phyloP scores from a whole-genome alignment of 345 rosid genomes.

The Kernera saxatilis region DNA sequence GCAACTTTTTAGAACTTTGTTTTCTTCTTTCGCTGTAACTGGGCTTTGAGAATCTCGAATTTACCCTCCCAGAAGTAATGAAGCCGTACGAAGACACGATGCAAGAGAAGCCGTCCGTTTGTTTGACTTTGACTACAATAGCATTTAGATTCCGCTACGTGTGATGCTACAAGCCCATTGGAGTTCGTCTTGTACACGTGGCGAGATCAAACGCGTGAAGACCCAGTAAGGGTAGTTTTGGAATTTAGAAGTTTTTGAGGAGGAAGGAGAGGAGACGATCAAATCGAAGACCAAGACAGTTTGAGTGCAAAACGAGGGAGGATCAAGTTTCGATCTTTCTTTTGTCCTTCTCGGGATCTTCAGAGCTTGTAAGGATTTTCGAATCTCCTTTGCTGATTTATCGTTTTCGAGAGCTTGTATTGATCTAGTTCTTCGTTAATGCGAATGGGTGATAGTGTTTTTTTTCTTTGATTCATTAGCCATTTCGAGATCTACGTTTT shows the following conservation, averaged over 20 bases:
- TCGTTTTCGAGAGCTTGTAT: background rate
- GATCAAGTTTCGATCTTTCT: background rate
- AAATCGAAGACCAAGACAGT: constrained; percentile 15
- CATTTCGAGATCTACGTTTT: constrained; percentile 23
- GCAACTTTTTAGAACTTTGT: background rate
- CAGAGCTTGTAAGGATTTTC: constrained; percentile 4
- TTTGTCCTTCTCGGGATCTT: constrained; percentile 4
- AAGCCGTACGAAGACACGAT: background rate
- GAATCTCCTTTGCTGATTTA: background rate
- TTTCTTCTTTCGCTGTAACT: background rate
- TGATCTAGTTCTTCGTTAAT: constrained; percentile 8
- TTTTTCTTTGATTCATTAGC: background rate
- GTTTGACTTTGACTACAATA: background rate
- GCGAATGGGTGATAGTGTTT: background rate
- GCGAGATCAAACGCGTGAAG: background rate
- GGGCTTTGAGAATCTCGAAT: background rate
- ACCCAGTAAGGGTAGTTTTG: constrained; percentile 20
- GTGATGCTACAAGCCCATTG: background rate
- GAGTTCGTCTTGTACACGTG: background rate
- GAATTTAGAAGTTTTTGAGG: constrained; percentile 13
- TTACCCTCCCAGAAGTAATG: background rate
- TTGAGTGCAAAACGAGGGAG: constrained; percentile 8
- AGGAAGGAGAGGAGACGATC: background rate
- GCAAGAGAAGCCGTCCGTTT: constrained; percentile 8
- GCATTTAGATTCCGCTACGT: constrained; percentile 16